Base-by-base conservation (phyloP, 2,329 filamentous ascomycete genomes). In the Grosmannia serpens region DNA sequence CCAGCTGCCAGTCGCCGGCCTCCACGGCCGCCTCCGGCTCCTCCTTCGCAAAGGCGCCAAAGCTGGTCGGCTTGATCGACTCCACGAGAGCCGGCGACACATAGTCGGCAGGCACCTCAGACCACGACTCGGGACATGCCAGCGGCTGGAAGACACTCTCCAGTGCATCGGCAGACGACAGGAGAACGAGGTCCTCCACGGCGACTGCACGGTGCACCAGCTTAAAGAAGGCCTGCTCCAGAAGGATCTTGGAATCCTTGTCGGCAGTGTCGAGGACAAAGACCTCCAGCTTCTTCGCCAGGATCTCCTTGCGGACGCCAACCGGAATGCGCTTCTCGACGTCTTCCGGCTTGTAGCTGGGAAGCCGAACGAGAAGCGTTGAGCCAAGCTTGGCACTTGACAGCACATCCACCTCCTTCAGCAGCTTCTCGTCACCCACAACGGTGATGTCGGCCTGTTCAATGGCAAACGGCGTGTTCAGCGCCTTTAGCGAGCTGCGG, bases 301-400 rank as follows among this genome's bases (percentile, higher is more conserved):
- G 82, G 55, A 96, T 73, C 17, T 80, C 77, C 72, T 88, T 89
- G 68, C 88, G 85, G 63, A 94, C 82, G 53, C 77, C 70, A 44
- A 79, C 77, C 2, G 89, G 83, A 7, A 99, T 76, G 65, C 88
- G 86, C 81, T 95, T 95, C 76, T 97, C 92, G 8, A 91, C 71
- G 41, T 96, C 91, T 51, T 95, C 92, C 56, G 90, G 83, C 74
- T 95, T 96, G 70, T 89, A 83, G 64, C 84, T 86, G 31, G 89
- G 80, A 27, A 94, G 79, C 67, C 85, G 88, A 49, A 96, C 68
- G 58, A 96, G 80, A 51, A 96, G 72, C 63, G 84, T 86, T 58
- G 87, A 88, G 57, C 83, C 83, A 47, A 80, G 67, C 73, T 88
- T 89, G 62, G 92, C 75, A 55, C 81, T 85, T 62, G 84, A 80